phyloP scores from a whole-genome alignment of 352 stramenopile genomes.

The Phytophthora vignae region DNA sequence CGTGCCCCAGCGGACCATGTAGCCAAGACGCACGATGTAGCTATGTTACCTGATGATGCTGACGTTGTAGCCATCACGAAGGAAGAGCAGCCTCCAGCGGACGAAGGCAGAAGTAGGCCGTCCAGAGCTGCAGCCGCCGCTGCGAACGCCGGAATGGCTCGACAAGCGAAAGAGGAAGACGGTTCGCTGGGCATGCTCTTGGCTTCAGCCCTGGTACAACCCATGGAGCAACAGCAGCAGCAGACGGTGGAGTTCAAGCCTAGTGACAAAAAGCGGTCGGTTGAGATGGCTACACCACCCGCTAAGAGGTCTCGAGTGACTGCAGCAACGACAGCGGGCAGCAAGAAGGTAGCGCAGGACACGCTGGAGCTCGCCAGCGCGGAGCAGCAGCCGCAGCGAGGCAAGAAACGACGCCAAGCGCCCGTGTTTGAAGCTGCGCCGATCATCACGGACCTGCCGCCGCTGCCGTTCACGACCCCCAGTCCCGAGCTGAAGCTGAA shows the following conservation, averaged over 20 bases:
- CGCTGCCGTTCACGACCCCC: slow-evolving; percentile 40
- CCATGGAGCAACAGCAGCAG: slow-evolving; percentile 1
- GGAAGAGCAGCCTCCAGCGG: neutral
- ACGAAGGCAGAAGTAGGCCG: slow-evolving; percentile 5
- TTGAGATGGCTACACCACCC: neutral
- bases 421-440: slow-evolving; percentile 23
- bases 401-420: slow-evolving; percentile 38
- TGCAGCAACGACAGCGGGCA: neutral
- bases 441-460: slow-evolving; percentile 42
- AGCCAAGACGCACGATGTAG: neutral
- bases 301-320: slow-evolving; percentile 14
- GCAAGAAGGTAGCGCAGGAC: slow-evolving; percentile 10
- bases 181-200: slow-evolving; percentile 14
- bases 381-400: neutral
- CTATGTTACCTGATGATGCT: neutral
- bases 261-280: slow-evolving; percentile 24
- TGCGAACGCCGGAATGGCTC: slow-evolving; percentile 24
- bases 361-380: slow-evolving; percentile 7
- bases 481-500: slow-evolving; percentile 17
- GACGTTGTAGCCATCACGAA: neutral
- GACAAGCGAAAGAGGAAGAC: slow-evolving; percentile 22
- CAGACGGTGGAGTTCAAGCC: neutral
- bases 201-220: neutral
- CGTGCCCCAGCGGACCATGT: neutral
- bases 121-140: slow-evolving; percentile 28